A percentile compares a stretch with the other conserved stretches of the same genome.
phyloP scores from a whole-genome alignment of 1,284 basidiomycete species.

The Boletellus deceptivus region DNA sequence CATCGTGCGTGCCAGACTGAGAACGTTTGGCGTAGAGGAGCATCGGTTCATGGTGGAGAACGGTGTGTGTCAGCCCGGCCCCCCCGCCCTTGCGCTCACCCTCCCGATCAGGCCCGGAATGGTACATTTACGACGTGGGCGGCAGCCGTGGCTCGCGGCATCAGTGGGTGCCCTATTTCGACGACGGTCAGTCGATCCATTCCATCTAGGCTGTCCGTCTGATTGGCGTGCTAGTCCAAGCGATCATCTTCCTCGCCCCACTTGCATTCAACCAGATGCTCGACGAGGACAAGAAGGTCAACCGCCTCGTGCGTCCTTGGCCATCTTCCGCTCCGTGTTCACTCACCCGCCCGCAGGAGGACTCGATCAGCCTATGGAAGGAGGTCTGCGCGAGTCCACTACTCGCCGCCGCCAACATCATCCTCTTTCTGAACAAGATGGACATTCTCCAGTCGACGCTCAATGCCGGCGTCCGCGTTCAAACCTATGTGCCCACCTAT shows the following conservation, averaged over 20 bases:
- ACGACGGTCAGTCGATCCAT: slow-evolving; percentile 43
- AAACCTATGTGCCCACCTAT: slow-evolving; percentile 61
- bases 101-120: slow-evolving; percentile 45
- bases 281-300: slow-evolving; percentile 44
- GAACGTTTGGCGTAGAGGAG: slow-evolving; percentile 69
- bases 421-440: slow-evolving; percentile 72
- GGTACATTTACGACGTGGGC: slow-evolving; percentile 69
- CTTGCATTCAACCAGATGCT: slow-evolving; percentile 48
- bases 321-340: too few relatives aligned
- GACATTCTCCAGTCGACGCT: slow-evolving; percentile 61
- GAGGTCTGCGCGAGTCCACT: slow-evolving; percentile 59
- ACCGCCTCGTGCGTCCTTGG: slow-evolving; percentile 33
- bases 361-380: slow-evolving; percentile 61
- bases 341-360: slow-evolving; percentile 41
- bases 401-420: slow-evolving; percentile 53
- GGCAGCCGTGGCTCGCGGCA: slow-evolving; percentile 57
- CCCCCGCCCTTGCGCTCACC: background rate
- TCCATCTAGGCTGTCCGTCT: background rate
- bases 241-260: slow-evolving; percentile 49
- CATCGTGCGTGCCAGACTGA: slow-evolving; percentile 62
- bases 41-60: slow-evolving; percentile 56
- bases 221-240: slow-evolving; percentile 37
- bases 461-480: slow-evolving; percentile 54
- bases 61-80: slow-evolving; percentile 34
- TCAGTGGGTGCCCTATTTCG: slow-evolving; percentile 66